phyloP scores from a whole-genome alignment of 2,329 filamentous ascomycete species.

The Pestalotiopsis sp. region DNA sequence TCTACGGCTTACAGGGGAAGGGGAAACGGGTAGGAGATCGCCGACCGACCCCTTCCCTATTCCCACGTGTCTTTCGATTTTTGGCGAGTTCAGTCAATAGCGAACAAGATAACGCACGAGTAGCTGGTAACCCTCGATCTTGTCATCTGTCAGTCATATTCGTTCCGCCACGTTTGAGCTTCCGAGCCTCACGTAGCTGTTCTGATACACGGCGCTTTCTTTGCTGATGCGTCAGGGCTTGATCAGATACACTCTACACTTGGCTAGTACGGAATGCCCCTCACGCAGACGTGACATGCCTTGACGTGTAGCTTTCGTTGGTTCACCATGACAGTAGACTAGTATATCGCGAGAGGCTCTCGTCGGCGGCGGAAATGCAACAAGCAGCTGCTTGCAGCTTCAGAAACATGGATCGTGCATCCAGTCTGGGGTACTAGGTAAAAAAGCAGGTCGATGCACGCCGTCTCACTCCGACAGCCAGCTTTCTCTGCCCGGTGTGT shows the following conservation, averaged over 20 bases:
- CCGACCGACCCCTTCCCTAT: not conserved
- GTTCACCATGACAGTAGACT: not conserved
- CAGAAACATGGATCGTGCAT: not conserved
- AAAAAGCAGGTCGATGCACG: not conserved
- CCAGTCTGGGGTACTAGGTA: not conserved
- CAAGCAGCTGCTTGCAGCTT: not conserved
- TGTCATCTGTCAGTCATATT: not conserved
- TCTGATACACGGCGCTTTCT: not conserved
- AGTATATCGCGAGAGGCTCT: not conserved
- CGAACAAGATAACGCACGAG: not conserved
- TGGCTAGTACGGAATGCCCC: not conserved
- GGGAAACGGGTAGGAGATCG: slow-evolving; percentile 5
- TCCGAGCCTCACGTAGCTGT: not conserved
- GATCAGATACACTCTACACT: not conserved
- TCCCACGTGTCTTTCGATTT: slow-evolving; percentile 1
- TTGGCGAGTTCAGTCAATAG: not conserved
- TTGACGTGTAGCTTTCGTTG: not conserved
- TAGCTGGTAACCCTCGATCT: not conserved
- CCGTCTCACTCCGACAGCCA: not conserved
- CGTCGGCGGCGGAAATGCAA: not conserved
- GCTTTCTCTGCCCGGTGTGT: not conserved
- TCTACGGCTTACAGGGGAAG: not conserved
- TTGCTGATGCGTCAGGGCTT: not conserved
- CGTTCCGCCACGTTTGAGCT: not conserved
- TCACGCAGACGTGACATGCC: not conserved